A percentile compares a stretch with the other conserved stretches of the same genome.
phyloP scores from a whole-genome alignment of 1,284 basidiomycete genomes.

The Marasmius tenuissimus region DNA sequence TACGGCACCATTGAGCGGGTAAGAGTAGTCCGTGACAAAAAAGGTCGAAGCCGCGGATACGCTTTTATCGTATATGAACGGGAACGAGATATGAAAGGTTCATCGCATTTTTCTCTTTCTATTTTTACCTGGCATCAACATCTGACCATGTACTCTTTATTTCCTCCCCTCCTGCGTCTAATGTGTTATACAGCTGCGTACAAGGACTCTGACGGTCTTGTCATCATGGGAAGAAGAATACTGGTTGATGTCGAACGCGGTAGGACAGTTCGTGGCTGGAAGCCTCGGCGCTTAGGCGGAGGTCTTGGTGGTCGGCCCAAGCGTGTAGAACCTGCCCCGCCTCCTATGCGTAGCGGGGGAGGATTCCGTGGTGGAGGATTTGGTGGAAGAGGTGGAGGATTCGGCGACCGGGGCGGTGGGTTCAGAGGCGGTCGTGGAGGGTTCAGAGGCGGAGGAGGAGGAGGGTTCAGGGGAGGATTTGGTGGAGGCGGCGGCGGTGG shows the following conservation, averaged over 20 bases:
- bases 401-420: slow-evolving; percentile 38
- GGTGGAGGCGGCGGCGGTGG: slow-evolving; percentile 36
- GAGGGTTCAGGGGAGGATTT: slow-evolving; percentile 34
- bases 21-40: slow-evolving; percentile 87
- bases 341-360: slow-evolving; percentile 32
- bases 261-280: slow-evolving; percentile 97
- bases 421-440: slow-evolving; percentile 24
- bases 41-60: slow-evolving; percentile 87
- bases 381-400: slow-evolving; percentile 38
- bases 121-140: not conserved
- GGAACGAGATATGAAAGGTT: slow-evolving; percentile 99
- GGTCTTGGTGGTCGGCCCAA: slow-evolving; percentile 96
- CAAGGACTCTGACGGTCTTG: slow-evolving; percentile 98
- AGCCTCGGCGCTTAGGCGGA: slow-evolving; percentile 92
- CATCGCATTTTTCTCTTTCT: slow-evolving; percentile 23
- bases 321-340: slow-evolving; percentile 58
- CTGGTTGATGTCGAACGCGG: slow-evolving; percentile 98
- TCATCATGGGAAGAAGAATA: slow-evolving; percentile 93
- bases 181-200: slow-evolving; percentile 76
- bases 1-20: slow-evolving; percentile 95
- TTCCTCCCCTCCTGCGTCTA: slow-evolving; percentile 11
- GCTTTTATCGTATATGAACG: slow-evolving; percentile 98
- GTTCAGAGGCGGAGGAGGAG: slow-evolving; percentile 29
- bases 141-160: slow-evolving; percentile 18
- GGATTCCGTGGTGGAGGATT: slow-evolving; percentile 44